Conservation (phyloP, 306 rosid genomes). For the Cercis canadensis region DNA sequence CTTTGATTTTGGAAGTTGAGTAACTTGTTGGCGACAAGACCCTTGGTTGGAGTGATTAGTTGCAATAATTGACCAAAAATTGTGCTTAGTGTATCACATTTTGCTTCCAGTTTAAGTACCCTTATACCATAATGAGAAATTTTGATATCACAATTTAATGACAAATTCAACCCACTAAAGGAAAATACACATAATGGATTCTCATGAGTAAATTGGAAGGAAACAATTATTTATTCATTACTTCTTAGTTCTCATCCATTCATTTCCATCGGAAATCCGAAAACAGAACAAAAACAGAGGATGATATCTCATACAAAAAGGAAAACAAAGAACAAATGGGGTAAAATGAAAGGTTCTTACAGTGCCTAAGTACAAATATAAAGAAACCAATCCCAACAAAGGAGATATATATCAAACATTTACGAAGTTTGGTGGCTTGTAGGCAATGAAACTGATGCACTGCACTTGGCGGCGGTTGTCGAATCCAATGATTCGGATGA, state of each 20-base stretch:
- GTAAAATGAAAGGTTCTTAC: constrained; percentile 27
- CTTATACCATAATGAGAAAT: no score
- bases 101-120: not conserved
- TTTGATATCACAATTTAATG: not conserved
- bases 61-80: no score
- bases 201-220: no score
- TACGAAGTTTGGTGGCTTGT: constrained; percentile 48
- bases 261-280: constrained; percentile 43
- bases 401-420: not conserved
- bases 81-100: not conserved
- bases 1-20: not conserved
- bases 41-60: not conserved
- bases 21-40: not conserved
- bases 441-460: constrained; percentile 86
- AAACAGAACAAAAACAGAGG: constrained; percentile 40
- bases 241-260: constrained; percentile 45
- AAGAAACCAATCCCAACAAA: constrained; percentile 34
- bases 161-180: constrained; percentile 5
- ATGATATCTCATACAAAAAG: constrained; percentile 32
- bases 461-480: constrained; percentile 86
- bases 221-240: no score
- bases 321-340: not conserved
- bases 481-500: constrained; percentile 78
- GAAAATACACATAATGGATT: not conserved
- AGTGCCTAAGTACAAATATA: constrained; percentile 31